Conservation (phyloP, 176 grass and related monocot species). For the Cenchrus purpureus region DNA sequence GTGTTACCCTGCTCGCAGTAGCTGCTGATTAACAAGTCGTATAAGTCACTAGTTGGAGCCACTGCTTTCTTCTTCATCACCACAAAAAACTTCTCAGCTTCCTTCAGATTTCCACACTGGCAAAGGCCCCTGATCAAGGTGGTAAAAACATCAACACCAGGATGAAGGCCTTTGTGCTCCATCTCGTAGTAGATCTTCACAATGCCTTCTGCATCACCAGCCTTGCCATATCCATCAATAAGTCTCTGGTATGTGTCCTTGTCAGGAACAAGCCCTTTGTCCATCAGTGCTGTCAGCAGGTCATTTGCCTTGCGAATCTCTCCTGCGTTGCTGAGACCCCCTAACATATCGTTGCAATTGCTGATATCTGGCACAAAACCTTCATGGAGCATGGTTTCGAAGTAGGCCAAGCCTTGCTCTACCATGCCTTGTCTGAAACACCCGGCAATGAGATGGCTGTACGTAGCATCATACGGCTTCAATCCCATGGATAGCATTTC, state of each 20-base stretch:
- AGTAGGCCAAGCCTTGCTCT: constrained; percentile 52
- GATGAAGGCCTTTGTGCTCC: constrained; percentile 53
- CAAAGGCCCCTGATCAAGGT: constrained; percentile 67
- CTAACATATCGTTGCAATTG: constrained; percentile 59
- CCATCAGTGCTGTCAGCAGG: constrained; percentile 54
- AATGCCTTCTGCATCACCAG: constrained; percentile 51
- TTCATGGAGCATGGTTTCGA: constrained; percentile 63
- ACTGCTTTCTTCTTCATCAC: constrained; percentile 52
- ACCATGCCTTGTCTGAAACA: constrained; percentile 55
- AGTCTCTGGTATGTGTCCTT: constrained; percentile 54
- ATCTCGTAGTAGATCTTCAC: constrained; percentile 80
- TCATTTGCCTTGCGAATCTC: constrained; percentile 57
- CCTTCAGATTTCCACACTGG: constrained; percentile 55
- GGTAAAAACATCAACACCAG: constrained; percentile 31
- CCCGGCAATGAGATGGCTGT: constrained; percentile 56
- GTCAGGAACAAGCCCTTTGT: constrained; percentile 62
- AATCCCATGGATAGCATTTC: constrained; percentile 72
- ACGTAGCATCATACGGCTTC: constrained; percentile 76
- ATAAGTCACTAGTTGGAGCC: constrained; percentile 40
- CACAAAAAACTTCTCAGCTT: constrained; percentile 74
- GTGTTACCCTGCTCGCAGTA: constrained; percentile 59
- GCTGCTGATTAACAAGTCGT: constrained; percentile 56
- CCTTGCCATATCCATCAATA: constrained; percentile 57
- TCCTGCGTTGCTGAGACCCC: constrained; percentile 46
- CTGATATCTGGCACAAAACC: constrained; percentile 49